Evolutionary conservation across 2,329 filamentous ascomycete species (phyloP), one percentile per base, ranked within the genome.

Genomic region (Cladosporium sp.): DNA sequence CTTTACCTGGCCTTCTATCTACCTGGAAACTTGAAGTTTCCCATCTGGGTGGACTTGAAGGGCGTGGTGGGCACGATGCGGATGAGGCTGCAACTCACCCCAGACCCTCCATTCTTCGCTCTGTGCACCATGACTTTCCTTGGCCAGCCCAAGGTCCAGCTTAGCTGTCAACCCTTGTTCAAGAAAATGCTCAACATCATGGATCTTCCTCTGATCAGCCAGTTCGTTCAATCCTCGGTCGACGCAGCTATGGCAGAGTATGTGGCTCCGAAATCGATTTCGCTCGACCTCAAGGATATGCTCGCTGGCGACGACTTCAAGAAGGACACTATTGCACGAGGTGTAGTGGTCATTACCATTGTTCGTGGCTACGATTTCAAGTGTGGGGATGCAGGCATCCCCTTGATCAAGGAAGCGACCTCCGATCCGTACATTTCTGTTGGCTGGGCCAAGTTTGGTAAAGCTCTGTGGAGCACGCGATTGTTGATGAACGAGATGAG

Each of bases 231-330:
- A 71, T 89, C 87, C 0, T 86, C 89, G 1, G 87, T 92, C 60
- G 89, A 92, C 70, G 89, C 90, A 1, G 90, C 90, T 0, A 83
- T 92, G 73, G 88, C 89, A 0, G 87, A 92, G 74, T 92, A 92
- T 69, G 90, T 92, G 0, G 90, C 90, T 0, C 90, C 90, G 0
- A 92, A 91, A 78, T 91, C 88, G 65, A 78, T 92, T 62, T 92
- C 90, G 0, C 80, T 92, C 6, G 88, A 92, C 74, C 79, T 93
- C 38, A 91, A 92, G 74, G 89, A 91, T 67, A 92, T 92, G 88
- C 83, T 93, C 14, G 84, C 90, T 8, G 90, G 90, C 4, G 90
- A 92, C 66, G 90, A 92, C 71, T 92, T 90, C 80, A 92, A 92
- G 77, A 92, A 92, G 74, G 89, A 92, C 68, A 91, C 90, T 0